phyloP scores from a whole-genome alignment of 2,329 filamentous ascomycete species.

The Exophiala sideris region DNA sequence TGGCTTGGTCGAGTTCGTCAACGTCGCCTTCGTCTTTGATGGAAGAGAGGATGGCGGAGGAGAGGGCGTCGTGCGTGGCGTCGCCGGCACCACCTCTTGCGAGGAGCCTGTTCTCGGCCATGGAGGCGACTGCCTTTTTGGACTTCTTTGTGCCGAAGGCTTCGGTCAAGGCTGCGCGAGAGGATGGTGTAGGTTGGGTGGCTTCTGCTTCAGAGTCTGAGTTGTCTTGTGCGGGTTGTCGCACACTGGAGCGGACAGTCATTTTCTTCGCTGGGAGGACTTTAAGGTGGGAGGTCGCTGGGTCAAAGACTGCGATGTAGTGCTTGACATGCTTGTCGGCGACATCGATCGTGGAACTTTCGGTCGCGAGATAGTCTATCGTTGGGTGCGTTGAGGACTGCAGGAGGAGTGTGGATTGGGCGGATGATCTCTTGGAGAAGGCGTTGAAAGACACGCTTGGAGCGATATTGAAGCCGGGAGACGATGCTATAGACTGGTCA shows the following conservation, averaged over 20 bases:
- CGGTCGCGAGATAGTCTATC: slow-evolving; percentile 57
- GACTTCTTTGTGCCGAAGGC: slow-evolving; percentile 51
- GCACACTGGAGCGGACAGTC: slow-evolving; percentile 50
- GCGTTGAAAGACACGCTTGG: slow-evolving; percentile 20
- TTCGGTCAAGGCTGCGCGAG: slow-evolving; percentile 42
- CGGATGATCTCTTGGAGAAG: slow-evolving; percentile 19
- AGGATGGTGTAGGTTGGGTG: slow-evolving; percentile 31
- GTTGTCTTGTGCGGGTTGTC: slow-evolving; percentile 29
- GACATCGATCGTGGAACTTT: slow-evolving; percentile 43
- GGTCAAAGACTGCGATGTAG: slow-evolving; percentile 61
- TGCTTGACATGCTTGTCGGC: slow-evolving; percentile 55
- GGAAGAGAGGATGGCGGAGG: slow-evolving; percentile 43
- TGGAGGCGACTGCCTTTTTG: slow-evolving; percentile 46
- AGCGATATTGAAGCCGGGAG: slow-evolving; percentile 30
- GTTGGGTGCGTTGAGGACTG: slow-evolving; percentile 60
- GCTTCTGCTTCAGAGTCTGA: slow-evolving; percentile 21
- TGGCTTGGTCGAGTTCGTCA: slow-evolving; percentile 24
- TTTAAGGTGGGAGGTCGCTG: slow-evolving; percentile 50
- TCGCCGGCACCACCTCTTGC: slow-evolving; percentile 36
- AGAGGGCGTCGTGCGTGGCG: slow-evolving; percentile 34
- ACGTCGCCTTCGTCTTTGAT: slow-evolving; percentile 34
- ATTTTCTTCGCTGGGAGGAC: slow-evolving; percentile 54
- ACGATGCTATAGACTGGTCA: slow-evolving; percentile 24
- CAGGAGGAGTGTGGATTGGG: slow-evolving; percentile 51
- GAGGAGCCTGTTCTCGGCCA: slow-evolving; percentile 48